Base-by-base conservation (phyloP, 257 asterid species). In the Phtheirospermum japonicum region DNA sequence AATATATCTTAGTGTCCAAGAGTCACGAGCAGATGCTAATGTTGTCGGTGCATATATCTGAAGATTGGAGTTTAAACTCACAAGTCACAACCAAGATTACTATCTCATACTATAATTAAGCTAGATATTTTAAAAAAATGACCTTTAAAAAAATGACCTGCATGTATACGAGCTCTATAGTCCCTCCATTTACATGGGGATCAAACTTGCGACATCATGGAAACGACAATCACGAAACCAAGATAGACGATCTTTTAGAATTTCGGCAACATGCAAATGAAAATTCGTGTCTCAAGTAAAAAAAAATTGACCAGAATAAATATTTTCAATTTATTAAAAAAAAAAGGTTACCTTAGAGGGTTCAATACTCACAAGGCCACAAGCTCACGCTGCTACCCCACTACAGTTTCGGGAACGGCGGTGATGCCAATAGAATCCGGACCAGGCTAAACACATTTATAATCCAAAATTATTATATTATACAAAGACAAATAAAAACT, bases 341-440 rank as follows among this genome's bases (percentile, higher is more conserved):
- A n/a, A n/a, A n/a, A n/a, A n/a, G n/a, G 7, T 34, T 77, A 92
- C 99, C 99, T 89, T 93, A 60, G 82, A 83, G 94, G 99, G 95
- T 71, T 93, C 97, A 67, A 93, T 82, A 79, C 96, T 87, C 93
- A 93, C 96, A 17, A 93, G 96, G 86, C 95, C 97, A 40, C 96
- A 93, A 90, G 99, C 99, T 39, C 99, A 86, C 72, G 97, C 99
- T 75, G 99, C 99, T 66, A 89, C 80, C 68, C 97, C 99, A 39
- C 87, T 83, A 73, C 95, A 86, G 76, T 87, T 93, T 77, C 90
- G 96, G 91, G 99, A 89, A 93, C 84, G 73, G 96, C 90, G 57
- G 89, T 89, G 43, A 87, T 93, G 84, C 97, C 99, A 75, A 87
- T 86, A 80, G 99, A 93, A 87, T 93, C 99, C 95, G 99, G 99